Percentiles rank a stretch among this genome's conserved stretches.
Conservation (phyloP, 108 stramenopile species). For the Skeletonema marinoi region DNA sequence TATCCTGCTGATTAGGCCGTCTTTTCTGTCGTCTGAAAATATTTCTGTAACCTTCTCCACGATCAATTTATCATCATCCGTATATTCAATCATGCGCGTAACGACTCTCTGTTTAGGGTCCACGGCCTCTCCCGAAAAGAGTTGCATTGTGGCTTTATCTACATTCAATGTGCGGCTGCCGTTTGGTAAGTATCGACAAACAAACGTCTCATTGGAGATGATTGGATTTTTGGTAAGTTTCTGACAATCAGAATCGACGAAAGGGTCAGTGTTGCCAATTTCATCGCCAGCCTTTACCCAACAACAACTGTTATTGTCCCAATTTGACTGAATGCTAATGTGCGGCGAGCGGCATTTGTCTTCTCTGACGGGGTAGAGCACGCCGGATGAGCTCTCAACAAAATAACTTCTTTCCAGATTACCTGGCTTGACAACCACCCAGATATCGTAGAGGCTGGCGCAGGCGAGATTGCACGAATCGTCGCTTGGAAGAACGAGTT, state of each 20-base stretch:
- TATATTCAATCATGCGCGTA: conserved; percentile 48
- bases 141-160: conserved; percentile 60
- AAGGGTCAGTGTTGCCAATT: conserved; percentile 33
- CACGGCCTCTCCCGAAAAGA: conserved; percentile 49
- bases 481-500: conserved; percentile 49
- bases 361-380: conserved; percentile 40
- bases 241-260: conserved; percentile 39
- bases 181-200: conserved; percentile 49
- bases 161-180: conserved; percentile 57
- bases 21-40: conserved; percentile 53
- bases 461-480: not conserved
- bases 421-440: conserved; percentile 74
- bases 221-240: conserved; percentile 1
- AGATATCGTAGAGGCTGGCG: conserved; percentile 8
- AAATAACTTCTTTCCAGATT: conserved; percentile 42
- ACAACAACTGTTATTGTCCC: conserved; percentile 74
- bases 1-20: conserved; percentile 52
- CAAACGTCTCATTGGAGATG: conserved; percentile 35
- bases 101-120: conserved; percentile 62
- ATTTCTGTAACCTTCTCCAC: conserved; percentile 54
- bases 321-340: conserved; percentile 55
- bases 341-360: conserved; percentile 45
- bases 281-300: conserved; percentile 33
- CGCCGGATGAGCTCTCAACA: conserved; percentile 78
- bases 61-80: conserved; percentile 48